Base-by-base conservation (phyloP, 129 eudicot species). In the Lactuca saligna region DNA sequence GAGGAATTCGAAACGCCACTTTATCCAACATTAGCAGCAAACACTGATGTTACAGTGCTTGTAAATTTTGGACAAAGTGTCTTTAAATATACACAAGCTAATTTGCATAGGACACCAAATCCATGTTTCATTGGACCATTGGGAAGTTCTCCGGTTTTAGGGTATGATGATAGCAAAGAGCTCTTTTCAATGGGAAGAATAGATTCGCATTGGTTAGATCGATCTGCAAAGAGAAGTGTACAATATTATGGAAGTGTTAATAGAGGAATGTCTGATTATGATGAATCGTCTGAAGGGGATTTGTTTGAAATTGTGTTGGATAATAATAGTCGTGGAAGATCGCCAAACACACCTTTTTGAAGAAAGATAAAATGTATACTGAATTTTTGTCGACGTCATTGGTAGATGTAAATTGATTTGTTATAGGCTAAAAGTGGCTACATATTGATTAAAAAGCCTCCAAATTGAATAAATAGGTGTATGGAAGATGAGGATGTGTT, bases 111-210 rank as follows among this genome's bases (percentile, higher is more conserved):
- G 64, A 89, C 99, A 14, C 86, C 96, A 14, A 94, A 94, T 78
- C 99, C 99, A n/a, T 94, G 97, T 70, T 94, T 94, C 71, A 61
- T 83, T 25, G 86, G 88, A 11, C 92, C 87, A 7, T 7, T 72
- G 3, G 84, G 68, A 15, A 78, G 50, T 25, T 80, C 92, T 7
- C 86, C 87, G 15, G 70, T 80, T 54, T 16, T 94, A 37, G 91
- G 96, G 46, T 77, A 51, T 32, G 97, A 88, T 8, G 98, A 94
- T 25, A 94, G 99, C 69, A 78, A 66, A 66, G 99, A 94, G 78
- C 90, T 94, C 48, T 94, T 94, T 72, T 94, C 99, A 1, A 94
- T 94, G 95, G 97, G 93, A 15, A 77, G 97, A 78, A 83, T 94
- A 13, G 96, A 94, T 57, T 65, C 96, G 13, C 90, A 78, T 65